phyloP scores from a whole-genome alignment of 1,139 yeast species.

The Yamadazyma blattariae region DNA sequence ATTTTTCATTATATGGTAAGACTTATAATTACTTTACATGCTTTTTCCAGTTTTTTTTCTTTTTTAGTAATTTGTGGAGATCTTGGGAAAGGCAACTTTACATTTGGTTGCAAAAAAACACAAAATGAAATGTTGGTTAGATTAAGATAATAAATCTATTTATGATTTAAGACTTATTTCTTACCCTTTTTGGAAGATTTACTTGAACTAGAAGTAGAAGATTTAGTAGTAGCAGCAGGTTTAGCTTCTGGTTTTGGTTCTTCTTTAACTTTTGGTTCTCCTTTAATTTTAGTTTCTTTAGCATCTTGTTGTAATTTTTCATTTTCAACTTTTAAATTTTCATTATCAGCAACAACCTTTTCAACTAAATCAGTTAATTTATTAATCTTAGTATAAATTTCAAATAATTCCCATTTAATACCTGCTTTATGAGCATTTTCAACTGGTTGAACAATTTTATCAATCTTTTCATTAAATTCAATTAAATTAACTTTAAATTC shows the following conservation, averaged over 20 bases:
- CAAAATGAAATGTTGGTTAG: too few relatives aligned
- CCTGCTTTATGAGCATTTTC: constrained; percentile 53
- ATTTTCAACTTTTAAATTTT: constrained; percentile 22
- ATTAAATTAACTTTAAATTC: constrained; percentile 52
- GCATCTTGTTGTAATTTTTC: constrained; percentile 1
- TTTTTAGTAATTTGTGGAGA: too few relatives aligned
- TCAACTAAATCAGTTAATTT: constrained; percentile 42
- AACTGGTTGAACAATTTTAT: constrained; percentile 54
- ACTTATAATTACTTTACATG: too few relatives aligned
- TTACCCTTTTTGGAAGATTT: constrained; percentile 7
- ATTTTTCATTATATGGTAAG: too few relatives aligned
- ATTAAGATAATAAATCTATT: too few relatives aligned
- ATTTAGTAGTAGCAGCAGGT: neutral
- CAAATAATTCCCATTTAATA: constrained; percentile 64
- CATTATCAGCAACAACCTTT: constrained; percentile 41
- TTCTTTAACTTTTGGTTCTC: neutral
- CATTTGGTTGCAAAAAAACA: too few relatives aligned
- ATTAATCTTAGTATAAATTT: constrained; percentile 49
- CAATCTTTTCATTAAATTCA: constrained; percentile 49
- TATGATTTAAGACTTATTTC: too few relatives aligned
- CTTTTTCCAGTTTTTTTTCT: too few relatives aligned
- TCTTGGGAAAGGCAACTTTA: too few relatives aligned
- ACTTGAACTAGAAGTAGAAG: neutral
- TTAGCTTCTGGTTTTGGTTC: constrained; percentile 1
- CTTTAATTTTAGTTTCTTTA: neutral